Conservation (phyloP, 2,329 filamentous ascomycete species). For the Cladorrhinum sp. region DNA sequence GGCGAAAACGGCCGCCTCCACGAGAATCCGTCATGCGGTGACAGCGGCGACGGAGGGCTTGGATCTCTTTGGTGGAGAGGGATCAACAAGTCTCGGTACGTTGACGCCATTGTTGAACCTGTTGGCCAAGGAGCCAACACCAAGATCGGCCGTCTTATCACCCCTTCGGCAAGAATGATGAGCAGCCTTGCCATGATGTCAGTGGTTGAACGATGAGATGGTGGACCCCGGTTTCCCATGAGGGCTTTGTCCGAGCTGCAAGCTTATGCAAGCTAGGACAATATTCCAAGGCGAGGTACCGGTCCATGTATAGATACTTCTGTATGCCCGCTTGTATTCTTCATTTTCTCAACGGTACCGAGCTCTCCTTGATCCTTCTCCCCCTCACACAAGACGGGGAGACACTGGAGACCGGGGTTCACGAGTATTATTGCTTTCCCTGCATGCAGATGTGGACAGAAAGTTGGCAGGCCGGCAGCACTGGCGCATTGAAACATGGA, state of each 20-base stretch:
- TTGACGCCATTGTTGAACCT: not conserved
- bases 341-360: not conserved
- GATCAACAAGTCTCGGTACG: not conserved
- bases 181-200: constrained; percentile 26
- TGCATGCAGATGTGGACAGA: constrained; percentile 7
- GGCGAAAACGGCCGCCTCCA: not conserved
- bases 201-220: constrained; percentile 19
- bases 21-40: not conserved
- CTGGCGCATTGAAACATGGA: constrained; percentile 9
- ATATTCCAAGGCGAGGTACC: not conserved
- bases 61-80: not conserved
- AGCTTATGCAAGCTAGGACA: not conserved
- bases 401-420: not conserved
- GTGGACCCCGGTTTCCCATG: not conserved
- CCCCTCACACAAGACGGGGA: not conserved
- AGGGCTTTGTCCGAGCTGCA: constrained; percentile 4
- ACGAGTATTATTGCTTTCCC: not conserved
- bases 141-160: constrained; percentile 3
- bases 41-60: not conserved
- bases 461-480: constrained; percentile 19
- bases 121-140: constrained; percentile 2
- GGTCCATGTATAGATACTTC: constrained; percentile 1
- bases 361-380: not conserved
- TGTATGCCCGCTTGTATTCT: not conserved
- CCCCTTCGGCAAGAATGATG: constrained; percentile 6